These are phyloP conservation scores for Leccinum rimulosum DNA, from an alignment of 768 basidiomycete genomes.

Conservation along the genomic window DNA sequence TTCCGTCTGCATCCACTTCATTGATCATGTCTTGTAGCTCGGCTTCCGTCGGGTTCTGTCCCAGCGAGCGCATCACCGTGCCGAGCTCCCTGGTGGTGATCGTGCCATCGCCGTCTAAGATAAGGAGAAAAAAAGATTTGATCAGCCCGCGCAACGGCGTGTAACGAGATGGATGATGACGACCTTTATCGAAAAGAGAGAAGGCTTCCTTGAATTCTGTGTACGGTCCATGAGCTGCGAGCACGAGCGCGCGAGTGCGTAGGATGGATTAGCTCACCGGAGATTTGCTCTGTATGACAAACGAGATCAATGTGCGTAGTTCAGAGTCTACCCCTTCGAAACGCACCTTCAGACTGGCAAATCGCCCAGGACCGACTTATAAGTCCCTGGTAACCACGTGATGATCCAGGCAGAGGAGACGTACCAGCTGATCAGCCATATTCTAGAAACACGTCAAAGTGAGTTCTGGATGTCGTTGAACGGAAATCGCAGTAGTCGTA, in stretches of 20 bases:
- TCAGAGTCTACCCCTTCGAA: neutral
- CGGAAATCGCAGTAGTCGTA: slow-evolving; percentile 1
- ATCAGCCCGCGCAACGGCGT: neutral
- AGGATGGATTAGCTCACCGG: slow-evolving; percentile 52
- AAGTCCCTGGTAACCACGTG: slow-evolving; percentile 12
- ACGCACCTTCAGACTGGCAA: slow-evolving; percentile 56
- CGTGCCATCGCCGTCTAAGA: slow-evolving; percentile 84
- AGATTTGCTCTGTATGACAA: slow-evolving; percentile 74
- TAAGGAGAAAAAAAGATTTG: neutral
- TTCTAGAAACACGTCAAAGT: slow-evolving; percentile 19
- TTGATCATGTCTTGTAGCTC: slow-evolving; percentile 96
- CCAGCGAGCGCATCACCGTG: slow-evolving; percentile 90
- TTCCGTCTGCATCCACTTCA: slow-evolving; percentile 88
- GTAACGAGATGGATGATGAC: neutral
- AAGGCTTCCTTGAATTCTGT: slow-evolving; percentile 99
- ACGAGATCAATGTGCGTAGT: neutral
- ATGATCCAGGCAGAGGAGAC: slow-evolving; percentile 20
- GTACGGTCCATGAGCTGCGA: slow-evolving; percentile 3
- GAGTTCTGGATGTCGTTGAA: neutral
- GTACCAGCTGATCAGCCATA: slow-evolving; percentile 61
- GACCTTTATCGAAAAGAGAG: slow-evolving; percentile 95
- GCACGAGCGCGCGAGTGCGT: neutral
- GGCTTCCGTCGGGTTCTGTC: slow-evolving; percentile 90
- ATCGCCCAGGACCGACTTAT: slow-evolving; percentile 13
- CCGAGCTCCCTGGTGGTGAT: slow-evolving; percentile 90